Conservation (phyloP, 306 rosid genomes). For the Citrullus mucosospermus region DNA sequence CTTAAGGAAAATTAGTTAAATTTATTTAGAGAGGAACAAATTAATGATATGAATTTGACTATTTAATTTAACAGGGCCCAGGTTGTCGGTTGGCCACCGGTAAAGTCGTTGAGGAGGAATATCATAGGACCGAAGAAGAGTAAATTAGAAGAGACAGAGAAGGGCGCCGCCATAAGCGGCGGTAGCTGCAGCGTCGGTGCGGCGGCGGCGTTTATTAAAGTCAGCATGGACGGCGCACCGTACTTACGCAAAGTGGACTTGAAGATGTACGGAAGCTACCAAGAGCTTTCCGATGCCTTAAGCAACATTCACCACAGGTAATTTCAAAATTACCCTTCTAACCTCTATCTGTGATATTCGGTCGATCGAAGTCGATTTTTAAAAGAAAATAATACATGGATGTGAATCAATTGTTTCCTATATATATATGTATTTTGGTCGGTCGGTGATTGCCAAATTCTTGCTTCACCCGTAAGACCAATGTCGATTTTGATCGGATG, state of each 20-base stretch:
- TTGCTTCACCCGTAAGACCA: too few relatives aligned
- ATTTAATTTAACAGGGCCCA: conserved; percentile 26
- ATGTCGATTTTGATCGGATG: too few relatives aligned
- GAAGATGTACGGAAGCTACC: conserved; percentile 40
- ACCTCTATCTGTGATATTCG: too few relatives aligned
- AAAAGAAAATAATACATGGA: too few relatives aligned
- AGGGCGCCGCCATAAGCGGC: neutral
- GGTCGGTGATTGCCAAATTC: too few relatives aligned
- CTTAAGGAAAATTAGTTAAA: neutral
- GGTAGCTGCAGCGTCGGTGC: neutral
- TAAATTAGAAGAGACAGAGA: neutral
- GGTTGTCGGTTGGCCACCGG: conserved; percentile 64
- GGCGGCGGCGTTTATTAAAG: conserved; percentile 35
- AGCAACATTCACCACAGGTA: conserved; percentile 35
- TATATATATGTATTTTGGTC: too few relatives aligned
- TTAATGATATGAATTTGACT: neutral
- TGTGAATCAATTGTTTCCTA: too few relatives aligned
- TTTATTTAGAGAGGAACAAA: too few relatives aligned
- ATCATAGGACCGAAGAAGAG: conserved; percentile 25
- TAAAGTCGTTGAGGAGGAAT: conserved; percentile 38
- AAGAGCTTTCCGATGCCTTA: conserved; percentile 37
- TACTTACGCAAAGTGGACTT: conserved; percentile 50
- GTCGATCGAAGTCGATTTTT: too few relatives aligned
- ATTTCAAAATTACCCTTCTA: neutral
- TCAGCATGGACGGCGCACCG: conserved; percentile 58